Evolutionary conservation across 768 basidiomycete species (phyloP), one percentile per base, ranked within the genome.

Genomic region (Trametes elegans): DNA sequence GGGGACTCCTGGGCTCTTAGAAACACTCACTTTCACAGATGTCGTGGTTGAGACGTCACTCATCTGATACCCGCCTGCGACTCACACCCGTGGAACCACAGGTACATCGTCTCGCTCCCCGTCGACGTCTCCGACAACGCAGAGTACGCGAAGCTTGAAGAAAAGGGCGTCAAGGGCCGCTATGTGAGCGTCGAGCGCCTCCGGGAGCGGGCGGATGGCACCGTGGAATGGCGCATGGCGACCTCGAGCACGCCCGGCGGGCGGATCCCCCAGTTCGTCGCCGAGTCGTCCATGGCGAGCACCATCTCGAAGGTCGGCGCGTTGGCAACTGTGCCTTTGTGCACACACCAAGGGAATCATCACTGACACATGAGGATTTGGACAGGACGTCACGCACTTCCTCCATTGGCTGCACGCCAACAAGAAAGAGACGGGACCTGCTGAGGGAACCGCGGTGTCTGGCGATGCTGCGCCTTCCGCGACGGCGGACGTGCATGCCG

Each of bases 151-250:
- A 79, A 78, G 58, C 67, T 83, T 14, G 87, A 90, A 64, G 80
- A 82, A 62, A 81, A 80, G 49, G 85, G 80, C 7, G 80, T 80
- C 2, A 81, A 76, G 58, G 89, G 84, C 1, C 81, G 79, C 62
- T 90, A 90, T 64, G 82, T 80, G 34, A 81, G 83, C 60, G 83
- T 87, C 3, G 90, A 91, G 69, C 77, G 79, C 27, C 62, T 92
- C 48, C 68, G 72, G 38, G 85, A 87, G 67, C 77, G 84, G 35
- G 79, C 79, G 18, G 72, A 80, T 57, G 89, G 85, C 45, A 79
- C 70, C 43, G 79, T 82, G 11, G 87, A 90, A 68, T 91, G 88
- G 88, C 75, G 81, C 35, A 89, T 91, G 88, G 88, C 88, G 3
- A 88, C 87, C 2, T 84, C 85, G 23, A 85, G 84, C 61, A 81